phyloP scores from a whole-genome alignment of 1,284 basidiomycete species.

The Cryptococcus deneoformans region DNA sequence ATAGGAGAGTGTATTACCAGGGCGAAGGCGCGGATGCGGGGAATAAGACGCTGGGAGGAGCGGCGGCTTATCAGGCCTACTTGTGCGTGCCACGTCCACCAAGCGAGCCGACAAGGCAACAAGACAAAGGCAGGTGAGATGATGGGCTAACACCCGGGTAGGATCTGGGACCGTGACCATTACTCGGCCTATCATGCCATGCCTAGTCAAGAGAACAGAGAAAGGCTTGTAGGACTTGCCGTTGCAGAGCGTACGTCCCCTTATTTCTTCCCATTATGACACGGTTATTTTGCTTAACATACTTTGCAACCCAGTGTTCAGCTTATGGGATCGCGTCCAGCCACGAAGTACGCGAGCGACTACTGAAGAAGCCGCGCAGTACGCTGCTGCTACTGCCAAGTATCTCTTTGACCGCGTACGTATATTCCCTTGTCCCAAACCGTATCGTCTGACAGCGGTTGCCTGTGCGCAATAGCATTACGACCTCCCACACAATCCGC shows the following conservation, averaged over 20 bases:
- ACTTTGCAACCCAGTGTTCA: slow-evolving; percentile 25
- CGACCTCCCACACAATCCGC: slow-evolving; percentile 19
- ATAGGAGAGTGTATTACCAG: slow-evolving; percentile 36
- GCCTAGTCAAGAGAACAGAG: slow-evolving; percentile 33
- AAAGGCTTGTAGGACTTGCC: slow-evolving; percentile 39
- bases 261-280: not conserved
- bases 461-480: slow-evolving; percentile 32
- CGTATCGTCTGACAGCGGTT: not conserved
- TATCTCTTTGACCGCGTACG: slow-evolving; percentile 42
- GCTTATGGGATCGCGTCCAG: slow-evolving; percentile 36
- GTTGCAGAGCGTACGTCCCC: slow-evolving; percentile 39
- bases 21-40: slow-evolving; percentile 35
- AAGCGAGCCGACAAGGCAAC: not conserved
- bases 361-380: slow-evolving; percentile 36
- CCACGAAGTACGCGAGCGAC: slow-evolving; percentile 27
- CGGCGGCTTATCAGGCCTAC: slow-evolving; percentile 45
- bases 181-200: slow-evolving; percentile 31
- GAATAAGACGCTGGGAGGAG: slow-evolving; percentile 41
- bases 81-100: slow-evolving; percentile 23
- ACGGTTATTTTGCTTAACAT: not conserved
- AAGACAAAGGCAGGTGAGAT: not conserved
- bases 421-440: not conserved
- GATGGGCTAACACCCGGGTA: not conserved
- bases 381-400: slow-evolving; percentile 45
- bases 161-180: slow-evolving; percentile 44